phyloP scores from a whole-genome alignment of 495 filamentous ascomycete species.

The Neurospora sp. region DNA sequence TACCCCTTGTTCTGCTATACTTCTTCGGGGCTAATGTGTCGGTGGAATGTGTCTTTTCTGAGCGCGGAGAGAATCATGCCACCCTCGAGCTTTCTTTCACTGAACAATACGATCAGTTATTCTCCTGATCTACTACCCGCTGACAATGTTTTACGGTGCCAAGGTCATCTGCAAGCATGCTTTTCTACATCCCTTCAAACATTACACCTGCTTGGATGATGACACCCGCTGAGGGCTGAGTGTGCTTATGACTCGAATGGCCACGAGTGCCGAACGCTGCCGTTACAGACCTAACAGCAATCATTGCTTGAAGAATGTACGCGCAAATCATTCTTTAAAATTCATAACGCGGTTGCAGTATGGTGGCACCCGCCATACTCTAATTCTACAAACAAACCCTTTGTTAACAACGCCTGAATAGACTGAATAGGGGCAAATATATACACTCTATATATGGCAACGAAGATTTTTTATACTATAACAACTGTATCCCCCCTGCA shows the following conservation, averaged over 20 bases:
- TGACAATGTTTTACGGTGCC: no score
- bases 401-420: not conserved
- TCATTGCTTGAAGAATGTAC: not conserved
- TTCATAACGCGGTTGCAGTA: not conserved
- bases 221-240: not conserved
- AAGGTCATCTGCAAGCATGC: not conserved
- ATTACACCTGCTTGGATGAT: not conserved
- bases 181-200: not conserved
- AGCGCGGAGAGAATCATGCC: not conserved
- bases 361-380: not conserved
- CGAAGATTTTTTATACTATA: not conserved
- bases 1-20: not conserved
- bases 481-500: not conserved
- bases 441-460: not conserved
- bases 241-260: not conserved
- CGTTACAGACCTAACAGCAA: not conserved
- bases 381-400: not conserved
- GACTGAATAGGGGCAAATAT: not conserved
- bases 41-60: not conserved
- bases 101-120: not conserved
- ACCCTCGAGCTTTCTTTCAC: not conserved
- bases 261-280: not conserved
- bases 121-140: not conserved
- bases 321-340: not conserved
- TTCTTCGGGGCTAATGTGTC: not conserved